These are phyloP conservation scores for Naumovozyma castellii DNA, from an alignment of 805 yeast genomes.

Conservation along the genomic window DNA sequence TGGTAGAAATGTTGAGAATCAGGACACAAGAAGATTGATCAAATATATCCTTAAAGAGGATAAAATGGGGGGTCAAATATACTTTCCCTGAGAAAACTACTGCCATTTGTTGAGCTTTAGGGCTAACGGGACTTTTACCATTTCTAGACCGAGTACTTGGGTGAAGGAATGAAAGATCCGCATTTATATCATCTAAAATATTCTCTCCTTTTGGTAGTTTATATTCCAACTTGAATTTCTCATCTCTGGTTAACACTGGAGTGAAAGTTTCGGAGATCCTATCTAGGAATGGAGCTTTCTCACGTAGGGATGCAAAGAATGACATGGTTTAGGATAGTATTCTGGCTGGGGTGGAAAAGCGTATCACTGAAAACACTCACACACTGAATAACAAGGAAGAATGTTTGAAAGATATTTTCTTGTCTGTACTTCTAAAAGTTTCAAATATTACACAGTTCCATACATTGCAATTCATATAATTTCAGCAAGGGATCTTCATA, in stretches of 20 bases:
- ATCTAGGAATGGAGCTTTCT: slow-evolving; percentile 41
- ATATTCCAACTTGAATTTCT: slow-evolving; percentile 57
- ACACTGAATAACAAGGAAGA: too few species aligned
- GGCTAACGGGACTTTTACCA: slow-evolving; percentile 3
- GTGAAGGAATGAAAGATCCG: slow-evolving; percentile 42
- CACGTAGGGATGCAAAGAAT: slow-evolving; percentile 36
- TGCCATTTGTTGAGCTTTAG: slow-evolving; percentile 18
- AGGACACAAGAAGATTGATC: slow-evolving; percentile 63
- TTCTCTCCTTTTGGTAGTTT: slow-evolving; percentile 63
- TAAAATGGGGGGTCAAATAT: slow-evolving; percentile 63
- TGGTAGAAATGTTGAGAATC: slow-evolving; percentile 61
- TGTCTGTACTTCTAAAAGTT: too few species aligned
- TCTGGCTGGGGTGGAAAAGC: too few species aligned
- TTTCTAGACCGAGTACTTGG: slow-evolving; percentile 14
- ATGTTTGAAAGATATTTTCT: too few species aligned
- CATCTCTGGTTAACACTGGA: slow-evolving; percentile 51
- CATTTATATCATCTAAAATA: slow-evolving; percentile 55
- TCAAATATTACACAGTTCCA: too few species aligned
- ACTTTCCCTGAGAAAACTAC: slow-evolving; percentile 50
- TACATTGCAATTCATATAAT: too few species aligned
- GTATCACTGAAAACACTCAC: too few species aligned
- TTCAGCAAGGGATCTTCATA: too few species aligned
- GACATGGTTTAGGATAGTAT: slow-evolving; percentile 36
- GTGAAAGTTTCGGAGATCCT: slow-evolving; percentile 26
- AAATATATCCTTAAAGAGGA: slow-evolving; percentile 63